phyloP scores from a whole-genome alignment of 306 rosid species.

The Dalbergia oliveri region DNA sequence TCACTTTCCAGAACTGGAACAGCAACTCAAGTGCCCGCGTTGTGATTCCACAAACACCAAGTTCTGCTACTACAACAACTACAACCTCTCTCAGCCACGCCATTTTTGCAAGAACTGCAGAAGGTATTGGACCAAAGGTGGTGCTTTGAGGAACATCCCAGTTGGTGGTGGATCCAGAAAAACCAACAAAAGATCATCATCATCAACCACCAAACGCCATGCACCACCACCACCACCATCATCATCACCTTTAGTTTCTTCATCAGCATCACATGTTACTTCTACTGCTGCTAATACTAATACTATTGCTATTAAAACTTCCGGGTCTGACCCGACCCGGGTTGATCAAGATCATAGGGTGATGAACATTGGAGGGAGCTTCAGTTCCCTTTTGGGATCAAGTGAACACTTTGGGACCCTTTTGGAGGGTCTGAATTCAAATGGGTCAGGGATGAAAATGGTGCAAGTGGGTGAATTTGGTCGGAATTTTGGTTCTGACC shows the following conservation, averaged over 20 bases:
- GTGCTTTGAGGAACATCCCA: constrained; percentile 85
- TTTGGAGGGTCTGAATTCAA: constrained; percentile 67
- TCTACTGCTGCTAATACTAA: background rate
- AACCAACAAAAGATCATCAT: constrained; percentile 58
- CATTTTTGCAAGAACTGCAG: constrained; percentile 90
- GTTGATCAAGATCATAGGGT: constrained; percentile 50
- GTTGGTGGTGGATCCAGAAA: constrained; percentile 90
- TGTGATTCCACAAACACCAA: constrained; percentile 90
- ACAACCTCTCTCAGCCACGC: constrained; percentile 94
- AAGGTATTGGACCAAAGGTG: constrained; percentile 96
- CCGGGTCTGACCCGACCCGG: constrained; percentile 32
- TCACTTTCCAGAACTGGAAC: constrained; percentile 82
- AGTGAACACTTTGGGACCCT: constrained; percentile 67
- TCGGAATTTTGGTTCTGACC: constrained; percentile 58
- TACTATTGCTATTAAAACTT: background rate
- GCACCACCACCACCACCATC: constrained; percentile 41
- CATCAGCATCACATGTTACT: background rate
- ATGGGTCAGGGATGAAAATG: constrained; percentile 66
- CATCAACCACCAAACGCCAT: constrained; percentile 52
- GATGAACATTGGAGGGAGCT: constrained; percentile 63
- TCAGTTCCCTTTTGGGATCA: constrained; percentile 75
- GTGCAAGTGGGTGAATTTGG: constrained; percentile 57
- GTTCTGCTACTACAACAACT: constrained; percentile 96
- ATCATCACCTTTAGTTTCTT: constrained; percentile 37
- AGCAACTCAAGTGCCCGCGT: constrained; percentile 81